These are phyloP conservation scores for Daldinia concentrica DNA, from an alignment of 495 filamentous ascomycete genomes.

Conservation along the genomic window DNA sequence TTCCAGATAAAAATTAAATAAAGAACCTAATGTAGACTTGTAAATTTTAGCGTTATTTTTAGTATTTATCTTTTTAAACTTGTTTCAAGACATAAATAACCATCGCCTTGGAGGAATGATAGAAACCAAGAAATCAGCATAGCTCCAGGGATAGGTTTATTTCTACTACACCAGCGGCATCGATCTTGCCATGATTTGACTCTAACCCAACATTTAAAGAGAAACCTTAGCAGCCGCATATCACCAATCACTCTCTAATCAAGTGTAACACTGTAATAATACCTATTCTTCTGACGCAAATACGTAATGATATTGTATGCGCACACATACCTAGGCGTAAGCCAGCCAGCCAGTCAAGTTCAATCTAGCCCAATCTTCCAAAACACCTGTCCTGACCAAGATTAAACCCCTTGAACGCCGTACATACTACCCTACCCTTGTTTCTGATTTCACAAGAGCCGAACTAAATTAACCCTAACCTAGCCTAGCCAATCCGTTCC, in stretches of 20 bases:
- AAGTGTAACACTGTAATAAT: neutral
- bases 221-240: too few relatives aligned
- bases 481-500: constrained; percentile 7
- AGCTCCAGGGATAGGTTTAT: too few relatives aligned
- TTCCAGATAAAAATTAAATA: too few relatives aligned
- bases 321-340: neutral
- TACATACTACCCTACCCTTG: neutral
- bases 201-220: too few relatives aligned
- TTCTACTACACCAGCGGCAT: too few relatives aligned
- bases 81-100: too few relatives aligned
- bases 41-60: too few relatives aligned
- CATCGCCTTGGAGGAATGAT: too few relatives aligned
- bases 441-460: neutral
- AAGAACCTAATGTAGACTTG: too few relatives aligned
- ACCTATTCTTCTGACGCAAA: neutral
- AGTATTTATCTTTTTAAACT: too few relatives aligned
- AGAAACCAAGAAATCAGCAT: too few relatives aligned
- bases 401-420: constrained; percentile 4
- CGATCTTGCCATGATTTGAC: too few relatives aligned
- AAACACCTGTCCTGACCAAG: neutral
- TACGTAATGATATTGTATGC: neutral
- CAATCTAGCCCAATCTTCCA: constrained; percentile 5
- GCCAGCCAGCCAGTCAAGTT: neutral
- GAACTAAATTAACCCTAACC: neutral
- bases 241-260: neutral